Evolutionary conservation across 164 flowering plant species (phyloP).

Genomic region (Cinnamomum micranthum): DNA sequence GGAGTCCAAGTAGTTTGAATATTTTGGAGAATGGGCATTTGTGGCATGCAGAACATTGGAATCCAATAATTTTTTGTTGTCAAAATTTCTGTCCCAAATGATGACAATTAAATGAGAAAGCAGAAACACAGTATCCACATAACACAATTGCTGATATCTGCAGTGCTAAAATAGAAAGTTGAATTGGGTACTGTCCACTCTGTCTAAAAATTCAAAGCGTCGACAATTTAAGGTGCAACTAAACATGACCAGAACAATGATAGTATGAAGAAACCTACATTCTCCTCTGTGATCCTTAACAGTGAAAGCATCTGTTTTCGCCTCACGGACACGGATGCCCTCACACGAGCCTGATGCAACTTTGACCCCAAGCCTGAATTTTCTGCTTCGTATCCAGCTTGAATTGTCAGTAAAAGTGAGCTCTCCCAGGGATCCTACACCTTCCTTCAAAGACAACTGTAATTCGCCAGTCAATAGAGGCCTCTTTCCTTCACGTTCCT

Average conservation of each 20-base stretch:
- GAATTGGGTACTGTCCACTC: too few species aligned
- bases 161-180: too few species aligned
- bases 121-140: too few species aligned
- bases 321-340: conserved; percentile 80
- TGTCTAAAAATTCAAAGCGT: too few species aligned
- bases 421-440: conserved; percentile 93
- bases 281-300: conserved; percentile 99
- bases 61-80: too few species aligned
- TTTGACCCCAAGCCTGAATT: conserved; percentile 86
- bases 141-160: too few species aligned
- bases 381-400: conserved; percentile 96
- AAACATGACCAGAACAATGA: neutral
- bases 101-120: too few species aligned
- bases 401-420: conserved; percentile 94
- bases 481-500: conserved; percentile 95
- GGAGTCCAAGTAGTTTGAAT: too few species aligned
- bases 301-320: conserved; percentile 90
- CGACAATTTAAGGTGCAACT: neutral
- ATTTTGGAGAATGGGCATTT: too few species aligned
- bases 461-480: conserved; percentile 88
- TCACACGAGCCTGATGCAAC: conserved; percentile 74
- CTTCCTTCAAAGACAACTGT: conserved; percentile 78
- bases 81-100: too few species aligned
- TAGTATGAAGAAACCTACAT: conserved; percentile 42
- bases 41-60: too few species aligned